phyloP scores from a whole-genome alignment of 2,329 filamentous ascomycete genomes.

The Chalaropsis ovoidea region DNA sequence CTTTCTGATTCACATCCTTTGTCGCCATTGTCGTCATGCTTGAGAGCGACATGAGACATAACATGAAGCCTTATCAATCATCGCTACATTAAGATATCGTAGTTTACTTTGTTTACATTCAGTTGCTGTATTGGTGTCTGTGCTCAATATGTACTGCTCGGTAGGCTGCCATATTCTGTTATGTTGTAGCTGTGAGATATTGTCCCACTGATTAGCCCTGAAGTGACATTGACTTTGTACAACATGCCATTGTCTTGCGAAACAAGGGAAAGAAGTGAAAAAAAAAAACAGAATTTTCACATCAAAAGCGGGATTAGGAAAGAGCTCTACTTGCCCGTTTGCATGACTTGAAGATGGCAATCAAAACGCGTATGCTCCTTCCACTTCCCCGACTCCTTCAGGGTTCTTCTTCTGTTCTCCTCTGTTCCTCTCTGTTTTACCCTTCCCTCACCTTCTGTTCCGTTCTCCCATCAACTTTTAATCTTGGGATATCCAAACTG shows the following conservation, averaged over 20 bases:
- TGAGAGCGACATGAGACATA: not conserved
- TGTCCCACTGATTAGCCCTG: no score
- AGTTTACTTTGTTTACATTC: no score
- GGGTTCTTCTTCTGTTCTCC: not conserved
- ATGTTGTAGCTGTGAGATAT: no score
- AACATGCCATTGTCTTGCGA: not conserved
- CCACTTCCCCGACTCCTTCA: not conserved
- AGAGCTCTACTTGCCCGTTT: not conserved
- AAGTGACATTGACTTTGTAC: not conserved
- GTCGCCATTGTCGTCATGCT: not conserved
- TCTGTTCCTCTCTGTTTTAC: not conserved
- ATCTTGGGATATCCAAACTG: no score
- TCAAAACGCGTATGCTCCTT: not conserved
- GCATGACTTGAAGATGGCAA: not conserved
- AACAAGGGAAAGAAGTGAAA: not conserved
- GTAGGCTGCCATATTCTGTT: no score
- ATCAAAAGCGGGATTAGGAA: not conserved
- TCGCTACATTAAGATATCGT: no score
- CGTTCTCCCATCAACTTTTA: no score
- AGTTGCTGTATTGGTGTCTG: no score
- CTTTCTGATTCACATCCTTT: slow-evolving; percentile 20
- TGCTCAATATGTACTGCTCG: no score
- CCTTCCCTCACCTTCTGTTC: not conserved
- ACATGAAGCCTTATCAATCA: no score
- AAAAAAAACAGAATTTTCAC: not conserved